Conservation (phyloP, 768 basidiomycete species). For the Crepidotus variabilis region DNA sequence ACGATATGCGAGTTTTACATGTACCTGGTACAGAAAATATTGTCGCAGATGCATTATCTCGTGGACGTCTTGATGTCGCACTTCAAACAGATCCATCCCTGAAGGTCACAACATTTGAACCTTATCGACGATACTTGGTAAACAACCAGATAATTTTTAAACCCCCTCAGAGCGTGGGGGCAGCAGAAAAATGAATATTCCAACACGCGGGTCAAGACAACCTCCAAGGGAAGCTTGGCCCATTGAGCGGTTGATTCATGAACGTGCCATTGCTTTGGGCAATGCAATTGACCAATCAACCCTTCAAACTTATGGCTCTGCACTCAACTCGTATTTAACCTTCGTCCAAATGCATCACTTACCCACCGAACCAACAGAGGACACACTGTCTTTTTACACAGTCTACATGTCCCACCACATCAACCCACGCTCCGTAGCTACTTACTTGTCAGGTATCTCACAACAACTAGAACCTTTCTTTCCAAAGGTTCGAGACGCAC, state of each 20-base stretch:
- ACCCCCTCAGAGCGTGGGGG: conserved; percentile 11
- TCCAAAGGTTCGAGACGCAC: conserved; percentile 21
- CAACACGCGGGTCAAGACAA: neutral
- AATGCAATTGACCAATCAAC: conserved; percentile 20
- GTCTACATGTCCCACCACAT: conserved; percentile 34
- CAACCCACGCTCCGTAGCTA: conserved; percentile 27
- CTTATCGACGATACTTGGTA: neutral
- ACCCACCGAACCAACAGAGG: conserved; percentile 29
- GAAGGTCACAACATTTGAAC: conserved; percentile 9
- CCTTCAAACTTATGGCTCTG: conserved; percentile 22
- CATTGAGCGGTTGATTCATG: conserved; percentile 1
- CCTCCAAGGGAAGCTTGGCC: conserved; percentile 5
- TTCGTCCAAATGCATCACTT: conserved; percentile 29
- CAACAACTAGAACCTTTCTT: conserved; percentile 26
- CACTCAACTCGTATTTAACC: conserved; percentile 32
- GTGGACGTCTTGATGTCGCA: conserved; percentile 3
- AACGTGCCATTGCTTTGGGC: conserved; percentile 11
- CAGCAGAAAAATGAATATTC: neutral
- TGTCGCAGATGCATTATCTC: conserved; percentile 29
- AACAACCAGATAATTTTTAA: neutral
- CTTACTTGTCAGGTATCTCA: conserved; percentile 36
- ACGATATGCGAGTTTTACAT: conserved; percentile 21
- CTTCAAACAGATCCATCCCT: neutral
- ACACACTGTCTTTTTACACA: conserved; percentile 32
- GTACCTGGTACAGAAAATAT: conserved; percentile 21